Conservation (phyloP, 176 grass and related monocot genomes). For the Thinopyrum elongatum region DNA sequence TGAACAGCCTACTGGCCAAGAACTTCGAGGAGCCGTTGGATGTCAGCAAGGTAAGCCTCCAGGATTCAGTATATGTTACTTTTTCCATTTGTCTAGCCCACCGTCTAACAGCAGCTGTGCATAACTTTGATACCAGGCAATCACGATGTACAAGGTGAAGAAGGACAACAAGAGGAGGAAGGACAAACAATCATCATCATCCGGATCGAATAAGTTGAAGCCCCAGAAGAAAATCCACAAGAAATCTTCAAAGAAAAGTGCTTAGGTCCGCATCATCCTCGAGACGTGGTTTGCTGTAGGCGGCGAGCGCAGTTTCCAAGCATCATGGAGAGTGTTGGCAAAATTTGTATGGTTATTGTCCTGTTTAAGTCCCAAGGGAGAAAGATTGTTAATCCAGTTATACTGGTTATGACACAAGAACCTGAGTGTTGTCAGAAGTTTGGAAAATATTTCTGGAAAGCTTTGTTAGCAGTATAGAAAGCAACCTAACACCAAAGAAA, state of each 20-base stretch:
- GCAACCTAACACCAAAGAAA: not conserved
- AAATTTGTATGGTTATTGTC: conserved; percentile 15
- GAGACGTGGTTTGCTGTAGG: not conserved
- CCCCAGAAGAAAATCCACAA: conserved; percentile 59
- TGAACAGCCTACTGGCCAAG: conserved; percentile 61
- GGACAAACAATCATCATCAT: conserved; percentile 30
- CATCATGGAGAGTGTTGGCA: not conserved
- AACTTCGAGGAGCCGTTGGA: conserved; percentile 63
- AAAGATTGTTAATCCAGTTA: conserved; percentile 25
- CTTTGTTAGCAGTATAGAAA: not conserved
- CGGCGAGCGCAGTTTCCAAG: conserved; percentile 14
- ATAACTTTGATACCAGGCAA: conserved; percentile 52
- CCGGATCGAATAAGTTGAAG: conserved; percentile 54
- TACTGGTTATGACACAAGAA: conserved; percentile 18
- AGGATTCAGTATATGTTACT: not conserved
- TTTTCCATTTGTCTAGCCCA: not conserved
- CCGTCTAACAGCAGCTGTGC: conserved; percentile 11
- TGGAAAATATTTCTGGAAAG: not conserved
- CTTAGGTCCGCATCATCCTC: conserved; percentile 21
- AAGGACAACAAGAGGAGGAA: conserved; percentile 77
- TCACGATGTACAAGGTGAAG: conserved; percentile 82
- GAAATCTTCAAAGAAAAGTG: conserved; percentile 67
- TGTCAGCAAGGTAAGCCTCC: conserved; percentile 64
- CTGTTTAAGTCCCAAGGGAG: conserved; percentile 20
- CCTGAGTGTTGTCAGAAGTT: not conserved